These are phyloP conservation scores for Yarrowia phangngaensis DNA, from an alignment of 805 yeast genomes.

Conservation along the genomic window DNA sequence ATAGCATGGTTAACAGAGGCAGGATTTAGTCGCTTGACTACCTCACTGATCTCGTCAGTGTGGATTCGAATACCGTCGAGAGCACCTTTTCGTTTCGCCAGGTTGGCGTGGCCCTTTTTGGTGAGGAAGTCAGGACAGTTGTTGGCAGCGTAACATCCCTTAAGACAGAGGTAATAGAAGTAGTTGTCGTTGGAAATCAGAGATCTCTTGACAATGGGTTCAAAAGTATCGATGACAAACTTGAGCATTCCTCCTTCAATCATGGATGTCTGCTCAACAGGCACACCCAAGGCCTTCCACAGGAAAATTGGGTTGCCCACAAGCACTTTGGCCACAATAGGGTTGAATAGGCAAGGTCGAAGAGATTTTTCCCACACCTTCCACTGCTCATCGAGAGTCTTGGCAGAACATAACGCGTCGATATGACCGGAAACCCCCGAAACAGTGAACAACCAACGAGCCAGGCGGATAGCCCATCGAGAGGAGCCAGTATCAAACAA, in stretches of 20 bases:
- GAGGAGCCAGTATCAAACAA: constrained; percentile 74
- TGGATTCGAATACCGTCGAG: constrained; percentile 70
- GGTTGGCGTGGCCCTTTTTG: constrained; percentile 50
- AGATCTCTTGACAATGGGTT: constrained; percentile 64
- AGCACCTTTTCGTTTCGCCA: constrained; percentile 49
- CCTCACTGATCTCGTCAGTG: constrained; percentile 75
- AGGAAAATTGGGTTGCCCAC: constrained; percentile 81
- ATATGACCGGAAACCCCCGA: constrained; percentile 51
- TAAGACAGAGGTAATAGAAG: constrained; percentile 67
- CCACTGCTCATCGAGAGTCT: constrained; percentile 58
- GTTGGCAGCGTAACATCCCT: constrained; percentile 54
- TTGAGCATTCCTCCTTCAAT: constrained; percentile 68
- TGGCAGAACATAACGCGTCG: constrained; percentile 53
- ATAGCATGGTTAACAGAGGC: constrained; percentile 70
- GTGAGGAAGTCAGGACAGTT: constrained; percentile 79
- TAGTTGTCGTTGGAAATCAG: constrained; percentile 68
- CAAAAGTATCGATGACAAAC: constrained; percentile 72
- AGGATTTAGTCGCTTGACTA: constrained; percentile 59
- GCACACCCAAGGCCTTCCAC: constrained; percentile 90
- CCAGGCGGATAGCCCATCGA: constrained; percentile 76
- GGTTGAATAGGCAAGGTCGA: constrained; percentile 68
- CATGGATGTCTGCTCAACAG: constrained; percentile 76
- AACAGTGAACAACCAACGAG: constrained; percentile 54
- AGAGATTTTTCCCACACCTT: constrained; percentile 59
- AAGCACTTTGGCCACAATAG: constrained; percentile 59